Evolutionary conservation across 2,329 filamentous ascomycete species (phyloP).

Genomic region (Chalaropsis thielavioides): DNA sequence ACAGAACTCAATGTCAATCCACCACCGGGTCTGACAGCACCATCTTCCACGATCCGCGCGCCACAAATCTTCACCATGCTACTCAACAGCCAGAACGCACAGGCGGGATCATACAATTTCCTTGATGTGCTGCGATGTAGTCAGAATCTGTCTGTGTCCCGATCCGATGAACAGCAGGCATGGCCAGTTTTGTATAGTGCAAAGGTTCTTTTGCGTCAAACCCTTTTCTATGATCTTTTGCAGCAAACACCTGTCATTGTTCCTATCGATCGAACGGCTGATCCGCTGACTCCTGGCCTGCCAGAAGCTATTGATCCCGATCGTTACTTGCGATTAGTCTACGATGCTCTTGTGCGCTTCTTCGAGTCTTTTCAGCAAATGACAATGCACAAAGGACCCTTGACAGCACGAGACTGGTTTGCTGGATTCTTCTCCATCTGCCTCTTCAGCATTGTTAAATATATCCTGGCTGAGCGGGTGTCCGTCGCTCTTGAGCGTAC

Average conservation of each 20-base stretch:
- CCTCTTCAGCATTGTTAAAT: slow-evolving; percentile 42
- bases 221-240: slow-evolving; percentile 39
- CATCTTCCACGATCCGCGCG: slow-evolving; percentile 27
- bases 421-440: slow-evolving; percentile 41
- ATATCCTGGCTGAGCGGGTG: slow-evolving; percentile 30
- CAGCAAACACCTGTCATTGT: slow-evolving; percentile 31
- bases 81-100: slow-evolving; percentile 37
- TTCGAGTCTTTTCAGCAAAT: slow-evolving; percentile 38
- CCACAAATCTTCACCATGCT: slow-evolving; percentile 38
- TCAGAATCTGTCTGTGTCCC: slow-evolving; percentile 33
- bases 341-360: slow-evolving; percentile 37
- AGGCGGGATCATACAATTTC: slow-evolving; percentile 35
- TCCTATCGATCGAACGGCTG: slow-evolving; percentile 26
- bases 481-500: slow-evolving; percentile 27
- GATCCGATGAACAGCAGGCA: slow-evolving; percentile 34
- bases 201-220: slow-evolving; percentile 41
- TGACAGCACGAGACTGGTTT: slow-evolving; percentile 34
- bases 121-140: slow-evolving; percentile 39
- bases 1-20: background rate
- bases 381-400: slow-evolving; percentile 27
- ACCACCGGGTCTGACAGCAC: background rate
- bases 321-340: slow-evolving; percentile 34
- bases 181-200: slow-evolving; percentile 39
- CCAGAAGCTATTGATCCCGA: slow-evolving; percentile 33
- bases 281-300: slow-evolving; percentile 20